Base-by-base conservation (phyloP, 768 basidiomycete genomes). In the Rhodosporidiobolus odoratus region DNA sequence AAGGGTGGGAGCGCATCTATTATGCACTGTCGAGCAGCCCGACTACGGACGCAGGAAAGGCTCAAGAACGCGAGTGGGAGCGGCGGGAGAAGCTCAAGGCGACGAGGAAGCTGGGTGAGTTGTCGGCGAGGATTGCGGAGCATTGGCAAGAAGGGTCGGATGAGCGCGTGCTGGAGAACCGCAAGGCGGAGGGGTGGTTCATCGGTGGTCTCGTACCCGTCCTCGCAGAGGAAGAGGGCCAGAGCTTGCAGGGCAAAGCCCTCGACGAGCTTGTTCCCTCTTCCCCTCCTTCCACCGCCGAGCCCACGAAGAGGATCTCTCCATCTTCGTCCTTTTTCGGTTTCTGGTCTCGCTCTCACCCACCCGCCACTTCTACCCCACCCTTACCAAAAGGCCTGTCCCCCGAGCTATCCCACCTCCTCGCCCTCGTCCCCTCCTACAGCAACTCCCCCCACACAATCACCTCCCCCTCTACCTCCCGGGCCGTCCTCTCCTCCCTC, bases 1-100 rank as follows among this genome's bases (percentile, higher is more conserved):
- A 69, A 3, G 69, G 75, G 2, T 76, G 75, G 75, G 66, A 76
- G 30, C 34, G 72, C 23, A 65, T 76, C 53, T 71, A 68, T 58
- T 50, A 47, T 15, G 65, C 69, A 6, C 60, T 73, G 32, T 19
- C 37, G 12, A 48, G 56, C 17, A 40, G n/a, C 12, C 61, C 66
- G 48, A 61, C 58, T 47, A 58, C 50, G 32, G 67, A 50, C 8
- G 7, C 10, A 2, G 19, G 0, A 16, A 2, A 41, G 37, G 21
- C 4, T 3, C 38, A 62, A 27, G n/a, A 19, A 47, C 27, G 38
- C 40, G 59, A 45, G 45, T 69, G 72, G 69, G 66, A 64, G 34
- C 41, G 54, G 65, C 32, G 72, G 50, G 70, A 75, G 40, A 48
- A 47, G 35, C 15, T 71, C 27, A 21, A 53, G 16, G 75, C 75